Conservation (phyloP, 78 protist species). For the Planoprotostelium fungivorum region DNA sequence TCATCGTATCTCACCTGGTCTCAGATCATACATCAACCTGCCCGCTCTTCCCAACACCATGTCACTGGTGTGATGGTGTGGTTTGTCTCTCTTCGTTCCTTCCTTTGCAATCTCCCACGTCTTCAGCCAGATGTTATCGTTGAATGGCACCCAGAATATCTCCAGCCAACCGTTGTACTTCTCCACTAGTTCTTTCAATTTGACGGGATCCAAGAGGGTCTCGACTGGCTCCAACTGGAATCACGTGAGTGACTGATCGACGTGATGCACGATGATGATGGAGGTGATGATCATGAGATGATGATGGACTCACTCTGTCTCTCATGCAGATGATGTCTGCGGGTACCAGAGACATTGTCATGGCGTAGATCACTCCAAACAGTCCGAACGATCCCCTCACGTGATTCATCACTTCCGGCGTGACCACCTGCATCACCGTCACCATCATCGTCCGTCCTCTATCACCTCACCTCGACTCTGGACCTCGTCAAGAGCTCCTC, state of each 20-base stretch:
- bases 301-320: neutral
- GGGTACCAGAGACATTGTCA: neutral
- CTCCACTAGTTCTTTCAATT: neutral
- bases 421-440: neutral
- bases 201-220: neutral
- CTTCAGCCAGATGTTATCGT: neutral
- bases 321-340: neutral
- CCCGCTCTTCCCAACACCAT: neutral
- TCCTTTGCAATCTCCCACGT: neutral
- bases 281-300: neutral
- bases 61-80: neutral
- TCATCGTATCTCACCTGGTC: neutral
- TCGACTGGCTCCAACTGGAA: neutral
- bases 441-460: neutral
- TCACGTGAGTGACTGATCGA: no score
- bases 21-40: neutral
- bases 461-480: neutral
- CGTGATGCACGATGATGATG: no score
- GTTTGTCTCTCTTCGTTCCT: neutral
- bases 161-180: neutral
- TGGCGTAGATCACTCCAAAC: neutral
- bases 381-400: neutral
- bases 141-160: neutral
- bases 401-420: neutral
- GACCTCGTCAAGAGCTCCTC: neutral